phyloP scores from a whole-genome alignment of 2,329 filamentous ascomycete genomes.

The Trichoderma lentiforme region DNA sequence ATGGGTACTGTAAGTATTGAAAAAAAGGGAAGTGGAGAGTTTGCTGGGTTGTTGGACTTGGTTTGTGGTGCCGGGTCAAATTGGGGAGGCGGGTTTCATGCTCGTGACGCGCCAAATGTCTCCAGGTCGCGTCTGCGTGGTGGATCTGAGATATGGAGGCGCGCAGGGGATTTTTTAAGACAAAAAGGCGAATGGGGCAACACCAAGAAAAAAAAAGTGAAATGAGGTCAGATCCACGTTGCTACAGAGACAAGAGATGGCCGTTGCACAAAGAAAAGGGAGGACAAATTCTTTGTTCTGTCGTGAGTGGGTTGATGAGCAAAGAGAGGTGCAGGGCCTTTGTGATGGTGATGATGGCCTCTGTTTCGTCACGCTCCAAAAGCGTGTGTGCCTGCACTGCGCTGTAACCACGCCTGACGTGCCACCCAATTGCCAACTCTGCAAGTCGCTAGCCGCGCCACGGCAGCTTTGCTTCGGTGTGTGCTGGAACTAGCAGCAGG shows the following conservation, averaged over 20 bases:
- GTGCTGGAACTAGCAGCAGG: neutral
- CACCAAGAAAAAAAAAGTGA: neutral
- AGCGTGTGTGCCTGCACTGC: neutral
- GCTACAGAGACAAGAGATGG: slow-evolving; percentile 7
- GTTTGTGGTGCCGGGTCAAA: slow-evolving; percentile 25
- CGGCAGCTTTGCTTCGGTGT: slow-evolving; percentile 3
- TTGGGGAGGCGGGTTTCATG: slow-evolving; percentile 37
- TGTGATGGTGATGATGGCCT: neutral
- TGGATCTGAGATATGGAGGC: slow-evolving; percentile 14
- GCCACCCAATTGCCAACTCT: neutral
- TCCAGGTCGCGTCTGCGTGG: slow-evolving; percentile 32
- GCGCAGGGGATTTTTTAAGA: slow-evolving; percentile 10
- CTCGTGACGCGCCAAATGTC: slow-evolving; percentile 37
- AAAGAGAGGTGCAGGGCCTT: neutral
- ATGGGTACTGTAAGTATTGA: neutral
- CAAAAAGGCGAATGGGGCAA: neutral
- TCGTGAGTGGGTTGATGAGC: neutral
- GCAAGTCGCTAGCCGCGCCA: neutral
- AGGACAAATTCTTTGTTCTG: neutral
- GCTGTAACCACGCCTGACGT: neutral
- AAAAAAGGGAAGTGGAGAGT: slow-evolving; percentile 17
- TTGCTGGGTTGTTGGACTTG: slow-evolving; percentile 8
- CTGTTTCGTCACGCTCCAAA: neutral
- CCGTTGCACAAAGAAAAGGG: neutral
- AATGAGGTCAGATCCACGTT: slow-evolving; percentile 9